Base-by-base conservation (phyloP, 2,329 filamentous ascomycete genomes). In the Aspergillus luchuensis region DNA sequence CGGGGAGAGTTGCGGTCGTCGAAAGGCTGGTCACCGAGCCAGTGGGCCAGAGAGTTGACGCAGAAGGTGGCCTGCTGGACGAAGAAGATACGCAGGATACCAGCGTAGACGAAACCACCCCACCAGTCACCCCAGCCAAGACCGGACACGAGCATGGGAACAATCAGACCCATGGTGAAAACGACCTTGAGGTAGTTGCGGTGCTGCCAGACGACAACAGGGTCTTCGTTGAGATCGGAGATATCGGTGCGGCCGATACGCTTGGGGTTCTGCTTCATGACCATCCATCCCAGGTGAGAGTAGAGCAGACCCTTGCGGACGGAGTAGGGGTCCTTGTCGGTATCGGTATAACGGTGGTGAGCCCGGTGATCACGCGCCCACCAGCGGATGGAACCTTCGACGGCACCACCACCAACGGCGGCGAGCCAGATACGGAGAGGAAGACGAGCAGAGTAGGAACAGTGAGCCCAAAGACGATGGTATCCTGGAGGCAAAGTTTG, bases 51-150 rank as follows among this genome's bases (percentile, higher is more conserved):
- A 17, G 90, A 93, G 85, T 96, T 96, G 83, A 96, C 91, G 72
- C 91, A 96, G 85, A 96, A 96, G 66, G 92, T 95, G 61, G 91
- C 91, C 80, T 96, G 91, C 82, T 95, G 91, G 66, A 96, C 90
- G 79, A 94, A 90, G 84, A 92, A 93, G 79, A 94, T 89, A 69
- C 91, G 88, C 66, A 96, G 86, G 69, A 96, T 92, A 72, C 91
- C 91, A 63, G 84, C 91, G 72, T 96, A 96, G 76, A 96, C 84
- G 76, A 92, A 91, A 51, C 92, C 92, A 69, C 92, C 92, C 60
- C 84, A 74, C 86, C 86, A 94, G 78, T 96, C 91, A 76, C 86
- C 86, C 91, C 91, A 96, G 73, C 87, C 84, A 36, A 95, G 81
- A 67, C 91, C 91, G 71, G 89, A 87, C 64, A 95, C 87, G 38